phyloP scores from a whole-genome alignment of 148 eudicot genomes.

The Drosera capensis region DNA sequence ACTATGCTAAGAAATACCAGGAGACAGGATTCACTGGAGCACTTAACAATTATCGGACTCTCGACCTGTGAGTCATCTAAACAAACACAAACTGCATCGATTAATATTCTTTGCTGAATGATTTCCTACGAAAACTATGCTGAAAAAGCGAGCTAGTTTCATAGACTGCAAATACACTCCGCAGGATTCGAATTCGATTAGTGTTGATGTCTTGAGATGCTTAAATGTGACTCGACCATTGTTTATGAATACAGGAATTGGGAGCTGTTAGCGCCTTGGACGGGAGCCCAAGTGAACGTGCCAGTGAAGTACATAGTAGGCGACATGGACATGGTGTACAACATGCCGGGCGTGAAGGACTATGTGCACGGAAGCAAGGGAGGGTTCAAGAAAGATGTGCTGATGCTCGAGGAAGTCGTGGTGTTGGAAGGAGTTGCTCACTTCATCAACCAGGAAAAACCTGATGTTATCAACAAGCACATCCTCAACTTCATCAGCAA shows the following conservation, averaged over 20 bases:
- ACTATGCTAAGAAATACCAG: slow-evolving; percentile 32
- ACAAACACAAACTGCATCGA: neutral
- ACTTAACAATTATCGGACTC: slow-evolving; percentile 49
- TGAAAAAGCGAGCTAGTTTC: no score
- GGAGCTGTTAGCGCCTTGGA: slow-evolving; percentile 75
- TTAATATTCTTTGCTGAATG: neutral
- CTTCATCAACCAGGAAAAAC: slow-evolving; percentile 62
- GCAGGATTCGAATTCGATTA: no score
- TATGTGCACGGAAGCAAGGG: slow-evolving; percentile 36
- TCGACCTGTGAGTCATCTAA: slow-evolving; percentile 43
- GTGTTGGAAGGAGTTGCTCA: slow-evolving; percentile 61
- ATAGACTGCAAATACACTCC: no score
- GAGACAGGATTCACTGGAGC: slow-evolving; percentile 58
- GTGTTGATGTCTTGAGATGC: no score
- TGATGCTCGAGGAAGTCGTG: slow-evolving; percentile 37
- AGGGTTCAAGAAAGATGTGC: slow-evolving; percentile 62
- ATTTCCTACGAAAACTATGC: neutral
- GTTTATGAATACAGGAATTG: slow-evolving; percentile 30
- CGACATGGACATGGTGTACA: slow-evolving; percentile 51
- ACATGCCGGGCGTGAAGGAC: slow-evolving; percentile 53
- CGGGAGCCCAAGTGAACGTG: slow-evolving; percentile 35
- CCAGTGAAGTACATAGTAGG: slow-evolving; percentile 57
- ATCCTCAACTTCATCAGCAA: slow-evolving; percentile 37
- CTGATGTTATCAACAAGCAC: slow-evolving; percentile 29
- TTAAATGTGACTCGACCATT: no score